Base-by-base conservation (phyloP, 2,329 filamentous ascomycete species). In the Pseudocercospora fuligena region DNA sequence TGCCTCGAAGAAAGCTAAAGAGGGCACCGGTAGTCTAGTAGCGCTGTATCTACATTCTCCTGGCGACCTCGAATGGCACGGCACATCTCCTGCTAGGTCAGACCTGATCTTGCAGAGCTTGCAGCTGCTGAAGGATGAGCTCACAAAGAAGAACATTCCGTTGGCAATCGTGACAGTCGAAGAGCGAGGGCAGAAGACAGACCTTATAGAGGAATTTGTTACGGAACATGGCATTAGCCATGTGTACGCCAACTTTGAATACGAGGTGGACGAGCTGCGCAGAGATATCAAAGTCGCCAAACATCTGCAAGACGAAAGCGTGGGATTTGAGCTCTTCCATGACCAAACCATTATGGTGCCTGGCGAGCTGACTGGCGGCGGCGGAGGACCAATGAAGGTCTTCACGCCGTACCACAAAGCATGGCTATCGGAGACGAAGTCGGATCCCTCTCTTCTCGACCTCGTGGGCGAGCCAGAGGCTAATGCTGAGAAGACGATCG, bases 251-350 rank as follows among this genome's bases (percentile, higher is more conserved):
- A 84, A 85, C 61, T 88, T 93, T 67, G 93, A 97, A 76, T 97
- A 97, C 73, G 94, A 97, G 78, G 92, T 96, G 0, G 94, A 97
- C 75, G 94, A 97, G 79, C 80, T 97, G 64, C 84, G 93, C 40
- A 76, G 83, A 1, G 84, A 85, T 68, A 79, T 83, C 54, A 79
- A 80, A 63, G 68, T 84, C 1, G 75, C 81, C 0, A 76, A 81
- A 60, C 72, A 74, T 11, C 69, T 77, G 27, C 67, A 78, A 27
- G 71, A 76, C 4, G 70, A 77, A 6, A 76, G 77, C 6, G 73
- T 82, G 0, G 77, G 79, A 5, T 78, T 85, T 8, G 80, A 80
- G 7, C 69, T 84, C 0, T 74, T 80, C 53, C 83, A 85, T 66
- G 84, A 85, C 67, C 83, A 85, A 69, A 84, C 82, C 0, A 78